A percentile compares a stretch with the other conserved stretches of the same genome.
Conservation (phyloP, 306 rosid species). For the Bauhinia variegata region DNA sequence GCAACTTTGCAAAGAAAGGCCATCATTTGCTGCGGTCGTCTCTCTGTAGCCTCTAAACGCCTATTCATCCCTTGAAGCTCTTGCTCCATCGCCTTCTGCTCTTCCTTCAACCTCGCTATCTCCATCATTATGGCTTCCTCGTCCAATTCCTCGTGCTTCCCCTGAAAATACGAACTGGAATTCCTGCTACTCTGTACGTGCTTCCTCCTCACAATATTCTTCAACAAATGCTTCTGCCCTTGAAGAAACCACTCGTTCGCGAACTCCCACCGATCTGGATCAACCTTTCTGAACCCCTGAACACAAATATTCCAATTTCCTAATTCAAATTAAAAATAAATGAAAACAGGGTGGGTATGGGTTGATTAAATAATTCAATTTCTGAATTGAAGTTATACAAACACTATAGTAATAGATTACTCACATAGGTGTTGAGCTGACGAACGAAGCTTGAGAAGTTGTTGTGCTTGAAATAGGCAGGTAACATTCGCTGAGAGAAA, state of each 20-base stretch:
- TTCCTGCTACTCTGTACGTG: conserved; percentile 29
- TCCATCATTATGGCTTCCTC: conserved; percentile 65
- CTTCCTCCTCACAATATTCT: conserved; percentile 61
- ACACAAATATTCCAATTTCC: too few relatives aligned
- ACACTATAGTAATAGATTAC: background rate
- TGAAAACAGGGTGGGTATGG: background rate
- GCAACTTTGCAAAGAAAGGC: conserved; percentile 66
- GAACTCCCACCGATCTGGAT: conserved; percentile 94
- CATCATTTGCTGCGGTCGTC: conserved; percentile 89
- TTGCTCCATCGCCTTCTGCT: conserved; percentile 64
- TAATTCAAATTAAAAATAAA: background rate
- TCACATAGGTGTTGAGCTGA: conserved; percentile 90
- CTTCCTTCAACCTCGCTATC: conserved; percentile 67
- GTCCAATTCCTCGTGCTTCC: conserved; percentile 49
- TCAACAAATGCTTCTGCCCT: conserved; percentile 73
- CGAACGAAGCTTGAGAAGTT: conserved; percentile 94
- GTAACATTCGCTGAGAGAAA: conserved; percentile 69
- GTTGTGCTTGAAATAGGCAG: conserved; percentile 90
- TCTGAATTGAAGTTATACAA: too few relatives aligned
- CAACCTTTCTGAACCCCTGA: conserved; percentile 89
- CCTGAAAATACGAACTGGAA: conserved; percentile 7
- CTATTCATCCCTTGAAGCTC: conserved; percentile 72
- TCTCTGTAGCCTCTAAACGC: conserved; percentile 72
- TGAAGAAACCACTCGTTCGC: conserved; percentile 92
- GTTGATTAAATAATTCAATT: too few relatives aligned